A percentile compares a stretch with the other conserved stretches of the same genome.
Evolutionary conservation across 768 basidiomycete genomes (phyloP).

Genomic region (Russula sp.): DNA sequence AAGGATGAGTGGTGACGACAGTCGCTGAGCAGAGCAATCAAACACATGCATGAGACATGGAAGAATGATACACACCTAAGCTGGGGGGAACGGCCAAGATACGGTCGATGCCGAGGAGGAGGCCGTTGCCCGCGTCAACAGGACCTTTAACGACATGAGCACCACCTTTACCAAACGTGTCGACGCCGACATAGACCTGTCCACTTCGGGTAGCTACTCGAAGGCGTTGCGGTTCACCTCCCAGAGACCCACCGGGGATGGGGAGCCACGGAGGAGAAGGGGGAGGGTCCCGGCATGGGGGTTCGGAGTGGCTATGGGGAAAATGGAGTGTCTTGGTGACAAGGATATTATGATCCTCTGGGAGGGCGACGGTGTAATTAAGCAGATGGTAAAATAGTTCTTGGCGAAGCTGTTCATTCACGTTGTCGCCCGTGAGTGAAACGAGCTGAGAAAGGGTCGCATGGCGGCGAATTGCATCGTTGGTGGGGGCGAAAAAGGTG

Average conservation of each 20-base stretch:
- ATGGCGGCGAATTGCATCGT: slow-evolving; percentile 72
- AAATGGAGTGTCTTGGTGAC: slow-evolving; percentile 62
- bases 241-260: slow-evolving; percentile 72
- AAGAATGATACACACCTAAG: slow-evolving; percentile 49
- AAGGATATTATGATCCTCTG: slow-evolving; percentile 37
- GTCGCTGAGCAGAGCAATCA: slow-evolving; percentile 40
- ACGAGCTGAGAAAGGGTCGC: slow-evolving; percentile 32
- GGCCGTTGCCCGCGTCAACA: slow-evolving; percentile 65
- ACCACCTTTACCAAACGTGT: slow-evolving; percentile 77
- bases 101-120: slow-evolving; percentile 65
- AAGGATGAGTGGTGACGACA: slow-evolving; percentile 51
- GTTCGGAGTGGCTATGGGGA: slow-evolving; percentile 53
- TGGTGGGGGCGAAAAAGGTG: slow-evolving; percentile 94
- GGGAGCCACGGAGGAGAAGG: slow-evolving; percentile 85
- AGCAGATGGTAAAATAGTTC: slow-evolving; percentile 92
- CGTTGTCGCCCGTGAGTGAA: slow-evolving; percentile 62
- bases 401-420: slow-evolving; percentile 78
- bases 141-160: slow-evolving; percentile 51
- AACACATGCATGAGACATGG: slow-evolving; percentile 2
- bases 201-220: slow-evolving; percentile 50
- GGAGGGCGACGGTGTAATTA: slow-evolving; percentile 62
- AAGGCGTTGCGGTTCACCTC: slow-evolving; percentile 74
- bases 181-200: slow-evolving; percentile 57
- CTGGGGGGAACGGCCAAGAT: slow-evolving; percentile 71
- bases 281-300: slow-evolving; percentile 62